Percentiles rank a stretch among this genome's conserved stretches.
phyloP scores from a whole-genome alignment of 129 eudicot species.

The Flaveria trinervia region DNA sequence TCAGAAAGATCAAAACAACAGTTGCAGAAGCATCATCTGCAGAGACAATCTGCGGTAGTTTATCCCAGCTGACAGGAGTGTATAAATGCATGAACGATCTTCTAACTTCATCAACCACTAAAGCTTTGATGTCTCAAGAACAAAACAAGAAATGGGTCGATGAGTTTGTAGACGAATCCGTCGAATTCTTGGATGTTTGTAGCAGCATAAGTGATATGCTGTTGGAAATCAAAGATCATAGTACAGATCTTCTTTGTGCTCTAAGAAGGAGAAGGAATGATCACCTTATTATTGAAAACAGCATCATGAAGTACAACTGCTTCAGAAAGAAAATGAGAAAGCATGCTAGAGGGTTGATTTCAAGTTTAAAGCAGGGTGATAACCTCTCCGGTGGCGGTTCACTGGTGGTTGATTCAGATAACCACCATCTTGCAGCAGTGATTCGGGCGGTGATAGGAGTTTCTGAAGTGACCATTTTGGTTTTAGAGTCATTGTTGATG shows the following conservation, averaged over 20 bases:
- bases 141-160: constrained; percentile 35
- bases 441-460: constrained; percentile 43
- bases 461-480: constrained; percentile 30
- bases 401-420: constrained; percentile 22
- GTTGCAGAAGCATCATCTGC: not conserved
- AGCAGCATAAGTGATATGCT: constrained; percentile 38
- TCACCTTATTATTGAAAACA: constrained; percentile 29
- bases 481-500: constrained; percentile 38
- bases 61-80: constrained; percentile 47
- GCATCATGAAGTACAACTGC: constrained; percentile 36
- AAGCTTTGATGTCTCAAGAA: constrained; percentile 36
- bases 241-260: constrained; percentile 46
- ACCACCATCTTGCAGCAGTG: constrained; percentile 28
- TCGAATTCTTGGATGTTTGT: constrained; percentile 42
- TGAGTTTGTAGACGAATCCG: constrained; percentile 40
- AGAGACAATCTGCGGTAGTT: constrained; percentile 38
- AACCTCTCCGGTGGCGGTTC: not conserved
- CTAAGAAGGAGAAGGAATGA: constrained; percentile 43
- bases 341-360: constrained; percentile 29
- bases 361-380: constrained; percentile 45
- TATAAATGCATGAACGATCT: constrained; percentile 49
- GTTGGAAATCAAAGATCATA: constrained; percentile 40
- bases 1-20: constrained; percentile 45
- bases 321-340: constrained; percentile 54
- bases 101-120: constrained; percentile 36